Evolutionary conservation across 306 rosid genomes (phyloP), one percentile per base, ranked within the genome.

Genomic region (Castanopsis chinensis): DNA sequence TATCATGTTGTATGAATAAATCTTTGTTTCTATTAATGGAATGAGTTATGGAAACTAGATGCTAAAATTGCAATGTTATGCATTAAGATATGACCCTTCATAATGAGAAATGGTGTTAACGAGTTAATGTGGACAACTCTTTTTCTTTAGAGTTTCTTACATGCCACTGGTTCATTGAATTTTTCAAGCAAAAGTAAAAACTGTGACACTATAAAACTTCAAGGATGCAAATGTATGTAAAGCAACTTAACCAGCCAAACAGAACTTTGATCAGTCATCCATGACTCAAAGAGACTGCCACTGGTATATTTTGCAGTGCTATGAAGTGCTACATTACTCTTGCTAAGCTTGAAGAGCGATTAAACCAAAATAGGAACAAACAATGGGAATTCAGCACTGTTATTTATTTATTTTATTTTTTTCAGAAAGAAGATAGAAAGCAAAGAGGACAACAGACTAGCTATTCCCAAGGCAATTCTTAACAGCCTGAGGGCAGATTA

Each of bases 1-100:
- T 33, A 27, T 53, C 23, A n/a, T 18, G 28, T 72, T 72, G 78
- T 15, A 79, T 49, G 77, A 79, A 79, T 71, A 72, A 79, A 41
- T 11, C 10, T 79, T 52, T 21, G n/a, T 21, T 23, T 72, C 52
- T 32, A 21, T 59, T 15, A 17, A 28, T 4, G 71, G 28, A 59
- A 78, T 21, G 69, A 68, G 37, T 30, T 33, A 35, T 10, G 20
- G 14, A 67, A 68, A 68, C 4, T 19, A 18, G 28, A 33, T 30
- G 49, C 23, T 33, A 33, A 18, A 33, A 67, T 18, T 35, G 52
- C 70, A 30, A 30, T 64, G 70, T 21, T 49, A 49, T 49, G 17
- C 17, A 49, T 49, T 49, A 49, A 49, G 53, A 49, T 49, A 13
- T 49, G 53, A 49, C 53, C n/a, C 27, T 63, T 30, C 43, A 64